A percentile compares a stretch with the other conserved stretches of the same genome.
These are phyloP conservation scores for Hsuehochloa calcarea DNA, from an alignment of 176 grass and related monocot species.

Conservation along the genomic window DNA sequence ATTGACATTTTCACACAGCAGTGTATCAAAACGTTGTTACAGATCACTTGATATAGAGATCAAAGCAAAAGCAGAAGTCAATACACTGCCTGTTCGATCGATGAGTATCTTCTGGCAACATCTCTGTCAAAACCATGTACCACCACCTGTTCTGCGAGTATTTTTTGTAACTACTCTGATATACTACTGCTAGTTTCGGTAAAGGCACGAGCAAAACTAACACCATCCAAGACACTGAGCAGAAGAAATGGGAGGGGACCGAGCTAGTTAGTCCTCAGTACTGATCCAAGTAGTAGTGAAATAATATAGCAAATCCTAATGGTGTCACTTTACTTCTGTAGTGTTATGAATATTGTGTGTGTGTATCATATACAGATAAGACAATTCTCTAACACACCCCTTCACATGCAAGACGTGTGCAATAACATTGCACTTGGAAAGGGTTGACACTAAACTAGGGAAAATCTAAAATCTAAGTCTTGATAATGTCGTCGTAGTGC, in stretches of 20 bases:
- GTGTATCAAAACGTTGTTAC: not conserved
- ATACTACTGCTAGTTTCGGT: not conserved
- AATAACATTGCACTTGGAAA: too few species aligned
- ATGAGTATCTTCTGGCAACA: not conserved
- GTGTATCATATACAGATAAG: too few species aligned
- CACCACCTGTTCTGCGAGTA: not conserved
- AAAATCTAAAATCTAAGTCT: too few species aligned
- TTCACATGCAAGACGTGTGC: too few species aligned
- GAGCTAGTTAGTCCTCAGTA: not conserved
- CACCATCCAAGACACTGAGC: not conserved
- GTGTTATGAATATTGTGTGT: too few species aligned
- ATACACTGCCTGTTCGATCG: too few species aligned
- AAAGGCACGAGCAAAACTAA: not conserved
- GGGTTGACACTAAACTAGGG: too few species aligned
- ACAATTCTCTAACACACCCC: too few species aligned
- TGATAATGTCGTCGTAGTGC: too few species aligned
- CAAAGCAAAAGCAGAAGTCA: not conserved
- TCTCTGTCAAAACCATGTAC: not conserved
- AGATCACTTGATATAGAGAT: not conserved
- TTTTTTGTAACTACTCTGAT: constrained; percentile 3
- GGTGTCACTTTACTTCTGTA: not conserved
- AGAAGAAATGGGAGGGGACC: constrained; percentile 14
- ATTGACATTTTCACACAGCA: not conserved
- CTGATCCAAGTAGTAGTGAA: constrained; percentile 8
- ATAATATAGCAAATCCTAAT: not conserved